Base-by-base conservation (phyloP, 129 eudicot genomes). In the Logfia minima region DNA sequence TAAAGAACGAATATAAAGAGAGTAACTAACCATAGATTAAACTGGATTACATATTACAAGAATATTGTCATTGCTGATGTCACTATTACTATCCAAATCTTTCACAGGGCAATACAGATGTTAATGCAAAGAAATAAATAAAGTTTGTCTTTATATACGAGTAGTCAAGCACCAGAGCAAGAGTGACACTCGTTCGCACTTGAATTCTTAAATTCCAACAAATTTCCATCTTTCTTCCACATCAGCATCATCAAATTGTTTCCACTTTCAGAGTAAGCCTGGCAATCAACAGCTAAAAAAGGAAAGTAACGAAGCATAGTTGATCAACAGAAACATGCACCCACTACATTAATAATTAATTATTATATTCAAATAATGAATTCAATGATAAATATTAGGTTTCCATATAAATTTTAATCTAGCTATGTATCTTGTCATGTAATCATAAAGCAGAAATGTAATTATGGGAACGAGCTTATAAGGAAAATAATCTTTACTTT, bases 1-100 rank as follows among this genome's bases (percentile, higher is more conserved):
- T 3, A 48, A 45, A 48, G 55, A 48, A 48, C 18, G 0, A 14
- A 48, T 5, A 14, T 14, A 48, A 14, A 48, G 55, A 14, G n/a
- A 13, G 18, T 48, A 48, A 48, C 55, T 48, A 48, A 48, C n/a
- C 5, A 48, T 48, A 48, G 5, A 48, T 48, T 48, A 48, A 52
- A 29, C 8, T 32, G 21, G 13, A 76, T 22, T 26, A 76, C 41
- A 51, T 31, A 75, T 17, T 67, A 55, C 58, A 77, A 69, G 62
- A 68, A 58, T 77, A 69, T 69, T 53, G 68, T 17, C 28, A 68
- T 58, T 13, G 82, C 70, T 69, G 82, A 78, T 78, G 70, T 78
- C 76, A 78, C 70, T 37, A 70, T 41, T 60, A 61, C 71, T 19
- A 48, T 19, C 55, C 31, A 60, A 61, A 6, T 6, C 16, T 59